These are phyloP conservation scores for Pseudocercospora pini-densiflorae DNA, from an alignment of 2,329 filamentous ascomycete species.

Conservation along the genomic window DNA sequence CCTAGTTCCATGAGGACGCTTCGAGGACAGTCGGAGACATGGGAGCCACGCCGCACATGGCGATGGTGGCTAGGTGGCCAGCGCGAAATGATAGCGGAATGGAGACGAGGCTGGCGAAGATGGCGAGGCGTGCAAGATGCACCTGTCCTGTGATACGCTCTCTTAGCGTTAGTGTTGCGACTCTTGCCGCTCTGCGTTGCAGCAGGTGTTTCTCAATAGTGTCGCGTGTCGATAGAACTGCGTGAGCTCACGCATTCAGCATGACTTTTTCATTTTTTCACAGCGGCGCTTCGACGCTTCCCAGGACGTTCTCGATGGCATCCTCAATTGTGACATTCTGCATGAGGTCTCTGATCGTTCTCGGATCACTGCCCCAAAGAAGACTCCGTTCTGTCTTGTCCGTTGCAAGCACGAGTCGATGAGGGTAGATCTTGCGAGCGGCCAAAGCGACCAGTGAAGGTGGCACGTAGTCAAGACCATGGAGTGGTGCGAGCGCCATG, in stretches of 20 bases:
- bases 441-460: constrained; percentile 84
- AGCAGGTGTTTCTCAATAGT: not conserved
- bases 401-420: constrained; percentile 74
- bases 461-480: constrained; percentile 78
- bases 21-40: not conserved
- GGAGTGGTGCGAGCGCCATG: constrained; percentile 76
- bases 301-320: constrained; percentile 63
- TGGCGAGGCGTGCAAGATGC: not conserved
- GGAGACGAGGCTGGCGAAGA: not conserved
- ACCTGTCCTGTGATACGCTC: not conserved
- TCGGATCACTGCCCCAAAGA: constrained; percentile 85
- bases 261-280: constrained; percentile 27
- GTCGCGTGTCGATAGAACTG: no score
- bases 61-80: not conserved
- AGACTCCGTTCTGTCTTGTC: constrained; percentile 80
- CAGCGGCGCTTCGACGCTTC: constrained; percentile 60
- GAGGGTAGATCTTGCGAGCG: constrained; percentile 82
- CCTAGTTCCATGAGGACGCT: constrained; percentile 4
- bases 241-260: not conserved
- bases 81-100: not conserved
- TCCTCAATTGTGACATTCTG: constrained; percentile 61
- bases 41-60: not conserved
- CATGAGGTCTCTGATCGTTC: constrained; percentile 70
- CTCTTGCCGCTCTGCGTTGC: not conserved
- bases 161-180: not conserved